Conservation (phyloP, 148 eudicot species). For the Arctostaphylos glauca region DNA sequence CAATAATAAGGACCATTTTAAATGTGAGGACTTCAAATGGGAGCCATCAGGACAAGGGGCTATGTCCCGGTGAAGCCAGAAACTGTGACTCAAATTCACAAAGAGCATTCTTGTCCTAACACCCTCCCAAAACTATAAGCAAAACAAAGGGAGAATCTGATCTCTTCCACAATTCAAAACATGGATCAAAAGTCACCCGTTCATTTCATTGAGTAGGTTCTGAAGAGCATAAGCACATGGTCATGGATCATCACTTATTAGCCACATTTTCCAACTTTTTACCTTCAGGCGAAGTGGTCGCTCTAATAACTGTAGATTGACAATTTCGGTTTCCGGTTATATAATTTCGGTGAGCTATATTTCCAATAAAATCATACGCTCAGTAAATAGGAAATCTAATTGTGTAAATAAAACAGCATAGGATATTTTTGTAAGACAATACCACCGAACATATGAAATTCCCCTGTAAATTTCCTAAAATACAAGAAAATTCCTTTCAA, state of each 20-base stretch:
- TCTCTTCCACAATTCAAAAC: not conserved
- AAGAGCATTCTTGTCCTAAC: not conserved
- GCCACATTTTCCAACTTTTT: not conserved
- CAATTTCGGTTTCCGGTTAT: too few relatives aligned
- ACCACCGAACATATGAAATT: not conserved
- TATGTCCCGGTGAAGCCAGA: not conserved
- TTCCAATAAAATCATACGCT: not conserved
- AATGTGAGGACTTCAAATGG: not conserved
- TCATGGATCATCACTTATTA: not conserved
- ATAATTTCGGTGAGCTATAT: not conserved
- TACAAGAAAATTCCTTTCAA: not conserved
- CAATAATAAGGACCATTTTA: not conserved
- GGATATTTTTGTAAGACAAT: not conserved
- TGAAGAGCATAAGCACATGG: conserved; percentile 8
- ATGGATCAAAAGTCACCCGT: not conserved
- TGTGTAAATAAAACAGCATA: not conserved
- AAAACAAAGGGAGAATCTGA: not conserved
- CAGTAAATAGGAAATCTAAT: conserved; percentile 15
- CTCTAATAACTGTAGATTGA: not conserved
- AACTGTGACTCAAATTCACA: not conserved
- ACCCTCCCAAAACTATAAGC: not conserved
- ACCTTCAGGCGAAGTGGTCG: conserved; percentile 1
- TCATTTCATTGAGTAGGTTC: not conserved
- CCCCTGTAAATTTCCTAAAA: not conserved
- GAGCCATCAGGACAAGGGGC: not conserved